Evolutionary conservation across 2,329 filamentous ascomycete genomes (phyloP), one percentile per base, ranked within the genome.

Genomic region (Exserohilum rostratum): DNA sequence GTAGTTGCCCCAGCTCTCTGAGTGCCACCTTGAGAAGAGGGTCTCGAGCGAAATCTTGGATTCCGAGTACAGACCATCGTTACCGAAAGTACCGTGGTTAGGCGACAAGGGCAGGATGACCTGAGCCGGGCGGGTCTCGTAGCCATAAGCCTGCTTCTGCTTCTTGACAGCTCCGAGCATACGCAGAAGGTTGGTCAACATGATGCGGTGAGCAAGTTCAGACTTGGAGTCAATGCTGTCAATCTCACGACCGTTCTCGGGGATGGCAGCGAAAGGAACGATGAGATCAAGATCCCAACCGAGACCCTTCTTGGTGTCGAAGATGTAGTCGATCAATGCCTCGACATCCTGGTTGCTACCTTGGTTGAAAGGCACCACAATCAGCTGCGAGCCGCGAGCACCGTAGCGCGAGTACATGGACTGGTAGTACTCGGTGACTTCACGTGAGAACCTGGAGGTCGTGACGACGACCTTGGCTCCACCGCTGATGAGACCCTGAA

Each of bases 401-500:
- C 95, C 95, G 70, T 90, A 96, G 57, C 93, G 90, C 60, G 93
- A 90, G 77, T 99, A 99, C 90, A 99, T 98, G 53, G 91, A 88
- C 79, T 99, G 95, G 80, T 99, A 99, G 81, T 98, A 99, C 80
- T 99, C 95, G 5, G 95, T 99, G 53, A 99, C 95, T 76, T 97
- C 90, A 40, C 92, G 90, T 13, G 95, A 99, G 83, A 95, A 99
- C 66, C 95, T 88, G 71, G 91, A 96, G 15, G 95, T 99, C 12
- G 95, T 99, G 55, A 99, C 96, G 47, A 98, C 82, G 35, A 99
- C 96, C 82, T 95, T 96, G 64, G 95, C 95, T 73, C 95, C 95
- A 79, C 96, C 95, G 71, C 91, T 96, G 77, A 99, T 92, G 60
- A 99, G 83, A 54, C 95, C 95, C 77, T 97, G 93, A 12, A 99